phyloP scores from a whole-genome alignment of 2,329 filamentous ascomycete genomes.

The Didymella keratinophila region DNA sequence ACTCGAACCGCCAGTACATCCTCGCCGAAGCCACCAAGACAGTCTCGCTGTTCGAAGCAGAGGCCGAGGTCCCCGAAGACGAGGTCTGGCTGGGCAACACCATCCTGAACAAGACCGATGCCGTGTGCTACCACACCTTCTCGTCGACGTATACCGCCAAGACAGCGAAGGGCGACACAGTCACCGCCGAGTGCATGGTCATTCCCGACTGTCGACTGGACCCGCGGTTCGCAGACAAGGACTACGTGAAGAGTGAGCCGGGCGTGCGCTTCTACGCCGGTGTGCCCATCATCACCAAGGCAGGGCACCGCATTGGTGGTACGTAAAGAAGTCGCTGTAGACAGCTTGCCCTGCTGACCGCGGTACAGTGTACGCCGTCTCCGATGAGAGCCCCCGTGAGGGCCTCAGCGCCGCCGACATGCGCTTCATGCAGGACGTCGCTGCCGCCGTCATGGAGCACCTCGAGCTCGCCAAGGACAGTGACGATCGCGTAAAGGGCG shows the following conservation, averaged over 20 bases:
- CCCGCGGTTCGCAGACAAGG: slow-evolving; percentile 32
- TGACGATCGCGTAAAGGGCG: slow-evolving; percentile 37
- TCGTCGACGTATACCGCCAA: slow-evolving; percentile 34
- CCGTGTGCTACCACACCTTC: slow-evolving; percentile 42
- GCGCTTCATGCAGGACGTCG: slow-evolving; percentile 43
- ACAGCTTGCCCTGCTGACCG: slow-evolving; percentile 1
- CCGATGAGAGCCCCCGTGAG: slow-evolving; percentile 41
- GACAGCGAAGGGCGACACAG: slow-evolving; percentile 29
- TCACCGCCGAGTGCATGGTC: slow-evolving; percentile 34
- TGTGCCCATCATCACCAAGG: slow-evolving; percentile 41
- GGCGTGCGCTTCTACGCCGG: slow-evolving; percentile 46
- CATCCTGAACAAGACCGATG: slow-evolving; percentile 40
- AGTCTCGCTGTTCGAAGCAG: slow-evolving; percentile 42
- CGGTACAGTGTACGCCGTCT: slow-evolving; percentile 36
- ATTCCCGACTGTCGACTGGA: slow-evolving; percentile 40
- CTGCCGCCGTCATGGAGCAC: slow-evolving; percentile 44
- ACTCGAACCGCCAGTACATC: slow-evolving; percentile 49
- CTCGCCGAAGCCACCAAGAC: slow-evolving; percentile 51
- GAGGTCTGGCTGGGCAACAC: slow-evolving; percentile 45
- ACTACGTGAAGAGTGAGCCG: slow-evolving; percentile 39
- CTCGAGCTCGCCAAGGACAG: slow-evolving; percentile 41
- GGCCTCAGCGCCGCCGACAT: slow-evolving; percentile 35
- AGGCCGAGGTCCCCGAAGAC: slow-evolving; percentile 31
- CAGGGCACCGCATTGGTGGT: slow-evolving; percentile 41
- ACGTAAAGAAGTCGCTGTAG: background rate